Evolutionary conservation across 176 grass and related monocot species (phyloP), one percentile per base, ranked within the genome.

Genomic region (Paspalum vaginatum): DNA sequence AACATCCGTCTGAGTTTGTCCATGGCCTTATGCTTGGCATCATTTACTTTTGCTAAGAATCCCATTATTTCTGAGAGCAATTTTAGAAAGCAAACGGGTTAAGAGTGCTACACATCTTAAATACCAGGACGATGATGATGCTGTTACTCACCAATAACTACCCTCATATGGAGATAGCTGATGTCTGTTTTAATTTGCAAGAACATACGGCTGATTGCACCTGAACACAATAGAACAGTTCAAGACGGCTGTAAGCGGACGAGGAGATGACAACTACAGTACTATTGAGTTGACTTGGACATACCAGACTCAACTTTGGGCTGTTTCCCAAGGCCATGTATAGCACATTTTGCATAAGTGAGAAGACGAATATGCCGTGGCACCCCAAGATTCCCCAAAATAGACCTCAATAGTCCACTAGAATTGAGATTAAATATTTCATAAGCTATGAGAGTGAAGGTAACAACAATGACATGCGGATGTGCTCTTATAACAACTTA

Each of bases 321-420:
- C 48, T 89, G 80, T 81, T 88, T 86, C 88, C 91, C 90, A 22
- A 87, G 90, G 70, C 90, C 92, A 27, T 89, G 80, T 84, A 94
- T 44, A 78, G 92, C 92, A 85, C 89, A 90, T 75, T 89, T 98
- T 61, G 89, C 90, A 89, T 94, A 98, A 39, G 83, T 84, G 86
- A 94, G 89, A 78, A 94, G 89, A 17, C 95, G 80, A 54, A 94
- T 85, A 90, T 91, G 89, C 20, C 80, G 83, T 70, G 85, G 83
- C 7, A 76, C 88, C 26, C 92, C 95, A 44, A 98, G 65, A 38
- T 91, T 98, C 55, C 88, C 88, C 53, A 92, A 70, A 82, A 98
- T 94, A 18, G 92, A 98, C 65, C 88, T 90, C 78, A 98, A 81
- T 80, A 98, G 38, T 89, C 87, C 90, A 83, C 92, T 98, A 75